Conservation (phyloP, 116 monocot genomes). For the Posidonia oceanica region DNA sequence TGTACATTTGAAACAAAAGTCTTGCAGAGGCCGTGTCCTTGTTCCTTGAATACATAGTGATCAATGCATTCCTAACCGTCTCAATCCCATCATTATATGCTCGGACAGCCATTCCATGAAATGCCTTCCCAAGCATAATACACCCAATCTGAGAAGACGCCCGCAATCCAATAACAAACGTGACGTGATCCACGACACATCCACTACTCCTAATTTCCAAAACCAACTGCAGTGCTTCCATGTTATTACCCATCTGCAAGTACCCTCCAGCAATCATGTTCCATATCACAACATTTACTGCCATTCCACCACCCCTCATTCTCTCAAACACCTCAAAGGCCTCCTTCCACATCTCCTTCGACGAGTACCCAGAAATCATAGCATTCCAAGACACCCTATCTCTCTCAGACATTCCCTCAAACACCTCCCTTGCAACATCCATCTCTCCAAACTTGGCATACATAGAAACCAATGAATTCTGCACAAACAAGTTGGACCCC, state of each 20-base stretch:
- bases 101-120: constrained; percentile 47
- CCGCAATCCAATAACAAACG: constrained; percentile 43
- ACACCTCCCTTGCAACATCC: constrained; percentile 17
- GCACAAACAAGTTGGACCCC: constrained; percentile 33
- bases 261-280: constrained; percentile 34
- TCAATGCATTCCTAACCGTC: constrained; percentile 47
- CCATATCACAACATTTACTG: constrained; percentile 39
- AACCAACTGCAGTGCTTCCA: constrained; percentile 30
- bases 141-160: constrained; percentile 37
- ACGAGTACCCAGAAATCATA: constrained; percentile 54
- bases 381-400: constrained; percentile 57
- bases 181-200: constrained; percentile 32
- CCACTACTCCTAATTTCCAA: constrained; percentile 21
- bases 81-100: constrained; percentile 20
- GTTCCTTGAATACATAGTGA: constrained; percentile 75
- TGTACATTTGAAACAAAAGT: constrained; percentile 22
- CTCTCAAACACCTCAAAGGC: constrained; percentile 35
- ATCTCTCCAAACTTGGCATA: constrained; percentile 29
- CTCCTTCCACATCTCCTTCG: constrained; percentile 33
- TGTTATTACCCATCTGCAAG: constrained; percentile 25
- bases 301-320: constrained; percentile 16
- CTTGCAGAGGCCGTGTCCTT: constrained; percentile 20
- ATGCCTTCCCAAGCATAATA: constrained; percentile 37
- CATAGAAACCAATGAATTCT: constrained; percentile 49
- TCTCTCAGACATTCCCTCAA: constrained; percentile 48